phyloP scores from a whole-genome alignment of 2,329 filamentous ascomycete species.

The Alternaria ethzedia region DNA sequence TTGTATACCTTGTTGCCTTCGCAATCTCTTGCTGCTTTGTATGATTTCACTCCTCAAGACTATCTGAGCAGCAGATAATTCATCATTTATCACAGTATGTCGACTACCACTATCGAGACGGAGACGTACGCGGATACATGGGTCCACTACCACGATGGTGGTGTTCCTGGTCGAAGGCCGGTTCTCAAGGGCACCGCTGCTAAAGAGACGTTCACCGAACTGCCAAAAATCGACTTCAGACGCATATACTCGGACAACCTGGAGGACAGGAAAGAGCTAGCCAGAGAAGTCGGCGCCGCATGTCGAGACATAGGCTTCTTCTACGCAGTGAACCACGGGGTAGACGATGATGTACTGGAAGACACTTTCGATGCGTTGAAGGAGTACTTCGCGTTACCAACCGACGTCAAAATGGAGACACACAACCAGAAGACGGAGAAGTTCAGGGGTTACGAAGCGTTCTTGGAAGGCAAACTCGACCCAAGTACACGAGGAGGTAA shows the following conservation, averaged over 20 bases:
- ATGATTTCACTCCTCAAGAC: neutral
- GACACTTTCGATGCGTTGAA: slow-evolving; percentile 39
- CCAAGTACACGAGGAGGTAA: slow-evolving; percentile 42
- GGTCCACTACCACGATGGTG: slow-evolving; percentile 43
- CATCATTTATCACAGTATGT: slow-evolving; percentile 9
- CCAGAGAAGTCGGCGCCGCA: slow-evolving; percentile 39
- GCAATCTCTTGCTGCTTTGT: neutral
- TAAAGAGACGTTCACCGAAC: slow-evolving; percentile 30
- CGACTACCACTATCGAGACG: slow-evolving; percentile 15
- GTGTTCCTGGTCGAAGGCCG: slow-evolving; percentile 33
- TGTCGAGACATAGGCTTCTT: slow-evolving; percentile 45
- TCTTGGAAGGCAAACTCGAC: slow-evolving; percentile 46
- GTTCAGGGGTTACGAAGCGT: slow-evolving; percentile 46
- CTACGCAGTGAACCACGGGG: slow-evolving; percentile 41
- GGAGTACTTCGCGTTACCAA: slow-evolving; percentile 40
- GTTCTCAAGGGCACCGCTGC: slow-evolving; percentile 34
- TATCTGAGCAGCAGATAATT: neutral
- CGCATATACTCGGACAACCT: slow-evolving; percentile 37
- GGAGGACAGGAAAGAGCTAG: slow-evolving; percentile 33
- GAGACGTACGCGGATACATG: slow-evolving; percentile 21
- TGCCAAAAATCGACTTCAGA: slow-evolving; percentile 41
- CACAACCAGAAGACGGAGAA: slow-evolving; percentile 45
- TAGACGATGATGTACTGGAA: slow-evolving; percentile 34
- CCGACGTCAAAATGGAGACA: slow-evolving; percentile 45
- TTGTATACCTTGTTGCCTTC: neutral